These are phyloP conservation scores for Aspergillus haitiensis DNA, from an alignment of 495 filamentous ascomycete species.

Conservation along the genomic window DNA sequence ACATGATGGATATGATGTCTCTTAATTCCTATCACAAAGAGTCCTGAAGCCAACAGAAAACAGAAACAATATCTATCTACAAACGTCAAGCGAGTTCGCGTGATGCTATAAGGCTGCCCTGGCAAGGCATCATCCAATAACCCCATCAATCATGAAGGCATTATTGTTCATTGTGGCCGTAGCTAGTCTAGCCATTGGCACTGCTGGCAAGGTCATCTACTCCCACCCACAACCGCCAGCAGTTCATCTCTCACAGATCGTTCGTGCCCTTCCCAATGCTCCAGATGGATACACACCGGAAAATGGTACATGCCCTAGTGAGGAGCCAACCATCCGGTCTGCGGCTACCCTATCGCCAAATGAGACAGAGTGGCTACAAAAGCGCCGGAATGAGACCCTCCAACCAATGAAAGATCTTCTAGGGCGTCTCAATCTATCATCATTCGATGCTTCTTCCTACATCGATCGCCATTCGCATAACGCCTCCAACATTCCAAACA, in stretches of 20 bases:
- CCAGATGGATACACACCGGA: conserved; percentile 42
- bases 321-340: conserved; percentile 48
- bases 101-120: too few species aligned
- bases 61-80: too few species aligned
- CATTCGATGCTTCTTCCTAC: conserved; percentile 73
- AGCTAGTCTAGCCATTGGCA: conserved; percentile 15
- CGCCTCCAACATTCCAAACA: conserved; percentile 59
- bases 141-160: conserved; percentile 16
- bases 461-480: conserved; percentile 57
- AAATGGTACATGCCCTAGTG: conserved; percentile 37
- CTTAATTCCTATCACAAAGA: neutral
- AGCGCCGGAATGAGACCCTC: conserved; percentile 55
- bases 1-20: too few species aligned
- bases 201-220: neutral
- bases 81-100: too few species aligned
- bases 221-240: neutral
- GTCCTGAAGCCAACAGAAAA: too few species aligned
- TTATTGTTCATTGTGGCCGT: conserved; percentile 4
- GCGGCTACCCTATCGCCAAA: conserved; percentile 58
- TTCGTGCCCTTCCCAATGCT: conserved; percentile 38
- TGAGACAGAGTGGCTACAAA: conserved; percentile 66
- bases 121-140: too few species aligned
- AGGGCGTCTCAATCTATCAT: conserved; percentile 62
- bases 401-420: conserved; percentile 69
- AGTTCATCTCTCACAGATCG: neutral